These are phyloP conservation scores for Fusarium palustre DNA, from an alignment of 2,329 filamentous ascomycete genomes.

Conservation along the genomic window DNA sequence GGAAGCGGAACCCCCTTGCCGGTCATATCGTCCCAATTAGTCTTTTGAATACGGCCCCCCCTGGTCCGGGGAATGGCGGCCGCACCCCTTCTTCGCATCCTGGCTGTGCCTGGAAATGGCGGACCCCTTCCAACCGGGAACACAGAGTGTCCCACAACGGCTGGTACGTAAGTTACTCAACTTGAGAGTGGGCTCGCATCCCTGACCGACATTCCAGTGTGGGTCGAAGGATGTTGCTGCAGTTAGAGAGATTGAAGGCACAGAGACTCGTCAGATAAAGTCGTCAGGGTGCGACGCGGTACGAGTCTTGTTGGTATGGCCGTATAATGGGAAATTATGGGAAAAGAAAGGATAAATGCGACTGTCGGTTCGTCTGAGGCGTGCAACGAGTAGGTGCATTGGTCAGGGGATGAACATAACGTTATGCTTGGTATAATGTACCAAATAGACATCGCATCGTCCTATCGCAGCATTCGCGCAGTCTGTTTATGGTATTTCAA, in stretches of 20 bases:
- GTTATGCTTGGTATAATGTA: constrained; percentile 11
- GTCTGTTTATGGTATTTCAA: constrained; percentile 11
- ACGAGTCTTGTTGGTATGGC: constrained; percentile 42
- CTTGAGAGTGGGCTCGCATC: constrained; percentile 44
- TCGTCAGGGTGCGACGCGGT: constrained; percentile 40
- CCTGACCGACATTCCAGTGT: constrained; percentile 50
- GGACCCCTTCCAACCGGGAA: constrained; percentile 34
- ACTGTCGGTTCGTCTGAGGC: constrained; percentile 19
- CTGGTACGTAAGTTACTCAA: constrained; percentile 22
- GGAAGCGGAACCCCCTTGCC: constrained; percentile 50
- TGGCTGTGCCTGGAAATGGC: constrained; percentile 45
- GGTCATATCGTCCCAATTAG: constrained; percentile 40
- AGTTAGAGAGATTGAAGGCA: constrained; percentile 49
- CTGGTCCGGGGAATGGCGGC: constrained; percentile 45
- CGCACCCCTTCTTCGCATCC: constrained; percentile 41
- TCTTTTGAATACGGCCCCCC: constrained; percentile 34
- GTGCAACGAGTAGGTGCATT: constrained; percentile 19
- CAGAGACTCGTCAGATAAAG: constrained; percentile 47
- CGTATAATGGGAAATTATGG: constrained; percentile 30
- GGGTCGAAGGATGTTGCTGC: constrained; percentile 49
- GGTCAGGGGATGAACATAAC: constrained; percentile 8
- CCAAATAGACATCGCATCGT: constrained; percentile 10
- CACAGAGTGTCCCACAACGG: constrained; percentile 39
- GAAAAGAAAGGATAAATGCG: constrained; percentile 34
- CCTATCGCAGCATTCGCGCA: constrained; percentile 16